Evolutionary conservation across 371 early-diverging fungal species (phyloP).

Genomic region (Circinella minor): DNA sequence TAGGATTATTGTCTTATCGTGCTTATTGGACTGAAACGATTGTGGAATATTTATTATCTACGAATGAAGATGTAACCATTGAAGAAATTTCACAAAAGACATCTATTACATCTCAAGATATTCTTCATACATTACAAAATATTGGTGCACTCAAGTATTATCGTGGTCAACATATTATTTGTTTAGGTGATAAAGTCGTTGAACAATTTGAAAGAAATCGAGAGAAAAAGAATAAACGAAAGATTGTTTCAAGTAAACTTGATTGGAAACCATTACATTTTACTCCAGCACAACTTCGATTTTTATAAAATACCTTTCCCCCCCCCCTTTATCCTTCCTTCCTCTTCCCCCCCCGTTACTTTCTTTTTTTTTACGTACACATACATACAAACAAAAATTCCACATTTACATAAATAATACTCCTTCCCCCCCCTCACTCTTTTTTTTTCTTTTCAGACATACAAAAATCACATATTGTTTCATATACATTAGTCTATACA

Average conservation of each 20-base stretch:
- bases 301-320: constrained; percentile 4
- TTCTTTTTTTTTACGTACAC: background rate
- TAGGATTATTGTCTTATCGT: constrained; percentile 96
- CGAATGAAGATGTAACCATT: constrained; percentile 64
- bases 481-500: too few species aligned
- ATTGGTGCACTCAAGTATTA: constrained; percentile 95
- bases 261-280: constrained; percentile 85
- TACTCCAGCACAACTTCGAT: constrained; percentile 78
- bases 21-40: constrained; percentile 95
- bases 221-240: constrained; percentile 66
- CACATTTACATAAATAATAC: too few species aligned
- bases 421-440: too few species aligned
- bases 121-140: constrained; percentile 91
- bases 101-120: constrained; percentile 92
- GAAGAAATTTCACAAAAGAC: constrained; percentile 88
- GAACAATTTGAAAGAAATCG: constrained; percentile 77
- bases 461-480: too few species aligned
- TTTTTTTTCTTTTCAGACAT: too few species aligned
- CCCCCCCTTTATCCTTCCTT: background rate
- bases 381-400: too few species aligned
- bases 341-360: too few species aligned
- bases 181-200: constrained; percentile 87
- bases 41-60: constrained; percentile 60
- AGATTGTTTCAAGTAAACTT: constrained; percentile 79
- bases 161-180: constrained; percentile 92